Evolutionary conservation across 1,284 basidiomycete genomes (phyloP).

Genomic region (Boletus smithii): DNA sequence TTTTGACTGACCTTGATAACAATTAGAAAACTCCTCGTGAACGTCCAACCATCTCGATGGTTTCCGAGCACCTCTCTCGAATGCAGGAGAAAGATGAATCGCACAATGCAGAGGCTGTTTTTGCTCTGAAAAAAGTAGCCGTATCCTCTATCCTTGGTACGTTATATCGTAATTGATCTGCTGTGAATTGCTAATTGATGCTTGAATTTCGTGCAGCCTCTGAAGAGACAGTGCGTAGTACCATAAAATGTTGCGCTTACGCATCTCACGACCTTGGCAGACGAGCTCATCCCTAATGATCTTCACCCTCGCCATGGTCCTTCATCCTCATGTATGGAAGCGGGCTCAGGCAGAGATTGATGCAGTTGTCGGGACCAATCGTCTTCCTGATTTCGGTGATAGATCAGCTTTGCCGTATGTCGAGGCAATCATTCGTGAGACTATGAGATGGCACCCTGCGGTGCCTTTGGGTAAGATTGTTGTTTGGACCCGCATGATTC

Average conservation of each 20-base stretch:
- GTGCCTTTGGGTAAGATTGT: slow-evolving; percentile 14
- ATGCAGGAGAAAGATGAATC: slow-evolving; percentile 6
- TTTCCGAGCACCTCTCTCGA: slow-evolving; percentile 15
- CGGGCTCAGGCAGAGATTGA: slow-evolving; percentile 41
- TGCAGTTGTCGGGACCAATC: slow-evolving; percentile 31
- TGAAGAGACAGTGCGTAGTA: slow-evolving; percentile 14
- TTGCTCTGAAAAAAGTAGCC: slow-evolving; percentile 10
- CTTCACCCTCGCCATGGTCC: slow-evolving; percentile 36
- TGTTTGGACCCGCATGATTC: too few relatives aligned
- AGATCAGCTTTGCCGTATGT: slow-evolving; percentile 37
- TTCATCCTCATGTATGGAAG: slow-evolving; percentile 32
- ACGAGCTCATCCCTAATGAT: slow-evolving; percentile 8
- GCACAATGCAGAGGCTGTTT: neutral
- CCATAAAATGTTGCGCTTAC: too few relatives aligned
- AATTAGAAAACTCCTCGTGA: neutral
- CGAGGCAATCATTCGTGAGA: slow-evolving; percentile 39
- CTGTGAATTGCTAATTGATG: too few relatives aligned
- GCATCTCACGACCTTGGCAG: slow-evolving; percentile 4
- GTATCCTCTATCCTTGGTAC: slow-evolving; percentile 14
- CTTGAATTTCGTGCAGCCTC: neutral
- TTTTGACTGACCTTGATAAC: neutral
- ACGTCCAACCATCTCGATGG: slow-evolving; percentile 7
- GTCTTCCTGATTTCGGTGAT: slow-evolving; percentile 41
- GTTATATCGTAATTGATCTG: neutral
- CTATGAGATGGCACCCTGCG: slow-evolving; percentile 22